phyloP scores from a whole-genome alignment of 345 rosid species.

The Kernera saxatilis region DNA sequence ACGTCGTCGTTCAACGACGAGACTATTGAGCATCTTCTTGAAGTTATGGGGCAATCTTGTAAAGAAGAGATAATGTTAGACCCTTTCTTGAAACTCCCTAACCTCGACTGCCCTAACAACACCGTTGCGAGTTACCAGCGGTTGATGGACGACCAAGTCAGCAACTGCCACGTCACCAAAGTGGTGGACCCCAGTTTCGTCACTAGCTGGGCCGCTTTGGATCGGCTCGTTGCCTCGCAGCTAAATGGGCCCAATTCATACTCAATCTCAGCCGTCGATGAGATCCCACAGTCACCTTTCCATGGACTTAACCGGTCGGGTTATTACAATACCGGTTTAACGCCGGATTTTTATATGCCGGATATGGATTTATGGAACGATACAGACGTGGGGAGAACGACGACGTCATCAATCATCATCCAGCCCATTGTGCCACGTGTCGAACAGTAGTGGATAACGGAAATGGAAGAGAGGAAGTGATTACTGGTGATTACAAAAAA shows the following conservation, averaged over 20 bases:
- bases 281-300: conserved; percentile 26
- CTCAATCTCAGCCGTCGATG: conserved; percentile 18
- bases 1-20: conserved; percentile 35
- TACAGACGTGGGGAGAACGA: conserved; percentile 17
- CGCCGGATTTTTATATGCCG: conserved; percentile 30
- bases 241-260: conserved; percentile 49
- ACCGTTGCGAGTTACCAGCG: conserved; percentile 31
- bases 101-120: conserved; percentile 45
- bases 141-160: conserved; percentile 29
- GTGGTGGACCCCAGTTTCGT: conserved; percentile 30
- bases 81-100: conserved; percentile 48
- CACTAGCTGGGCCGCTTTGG: conserved; percentile 59
- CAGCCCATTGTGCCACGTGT: conserved; percentile 35
- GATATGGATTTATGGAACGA: conserved; percentile 30
- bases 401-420: conserved; percentile 33
- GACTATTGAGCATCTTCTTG: conserved; percentile 39
- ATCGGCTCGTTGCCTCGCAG: conserved; percentile 67
- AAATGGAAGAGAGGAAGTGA: background rate
- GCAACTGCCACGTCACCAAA: conserved; percentile 32
- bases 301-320: conserved; percentile 28
- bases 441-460: conserved; percentile 31
- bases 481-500: background rate
- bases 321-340: conserved; percentile 5
- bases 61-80: conserved; percentile 39
- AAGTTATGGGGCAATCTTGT: conserved; percentile 43